These are phyloP conservation scores for Scenedesmus sp. DNA, from an alignment of 163 green algal genomes.

Conservation along the genomic window DNA sequence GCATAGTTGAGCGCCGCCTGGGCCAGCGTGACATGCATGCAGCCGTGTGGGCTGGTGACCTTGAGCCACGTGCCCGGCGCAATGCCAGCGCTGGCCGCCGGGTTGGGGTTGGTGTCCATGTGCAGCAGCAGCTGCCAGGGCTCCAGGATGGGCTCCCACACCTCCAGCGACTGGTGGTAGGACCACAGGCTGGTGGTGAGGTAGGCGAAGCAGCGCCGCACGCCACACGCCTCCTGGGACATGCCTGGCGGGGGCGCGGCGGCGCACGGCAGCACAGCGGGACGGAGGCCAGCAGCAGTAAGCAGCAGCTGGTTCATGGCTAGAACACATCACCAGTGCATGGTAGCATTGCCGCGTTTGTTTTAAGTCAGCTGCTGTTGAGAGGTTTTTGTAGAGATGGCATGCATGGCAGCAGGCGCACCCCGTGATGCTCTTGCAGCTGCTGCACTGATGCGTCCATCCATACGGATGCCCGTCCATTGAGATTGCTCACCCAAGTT, in stretches of 20 bases:
- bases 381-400: neutral
- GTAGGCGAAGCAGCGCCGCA: constrained; percentile 64
- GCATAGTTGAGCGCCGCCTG: constrained; percentile 64
- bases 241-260: neutral
- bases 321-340: neutral
- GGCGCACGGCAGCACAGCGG: neutral
- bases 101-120: constrained; percentile 67
- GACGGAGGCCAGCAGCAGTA: too few species aligned
- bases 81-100: constrained; percentile 47
- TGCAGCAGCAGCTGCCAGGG: constrained; percentile 82
- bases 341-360: neutral
- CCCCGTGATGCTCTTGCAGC: neutral
- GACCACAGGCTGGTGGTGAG: constrained; percentile 60
- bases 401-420: neutral
- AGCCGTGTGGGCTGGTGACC: constrained; percentile 64
- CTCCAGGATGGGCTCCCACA: constrained; percentile 91
- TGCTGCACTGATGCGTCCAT: neutral
- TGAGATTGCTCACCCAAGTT: constrained; percentile 44
- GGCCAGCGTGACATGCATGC: constrained; percentile 64
- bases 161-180: constrained; percentile 57
- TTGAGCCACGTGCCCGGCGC: constrained; percentile 60
- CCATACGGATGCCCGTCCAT: too few species aligned
- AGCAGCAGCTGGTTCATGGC: neutral
- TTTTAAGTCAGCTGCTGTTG: neutral
- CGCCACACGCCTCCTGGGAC: constrained; percentile 41